phyloP scores from a whole-genome alignment of 192 early-diverging fungal genomes.

The Oehlia diaphana region DNA sequence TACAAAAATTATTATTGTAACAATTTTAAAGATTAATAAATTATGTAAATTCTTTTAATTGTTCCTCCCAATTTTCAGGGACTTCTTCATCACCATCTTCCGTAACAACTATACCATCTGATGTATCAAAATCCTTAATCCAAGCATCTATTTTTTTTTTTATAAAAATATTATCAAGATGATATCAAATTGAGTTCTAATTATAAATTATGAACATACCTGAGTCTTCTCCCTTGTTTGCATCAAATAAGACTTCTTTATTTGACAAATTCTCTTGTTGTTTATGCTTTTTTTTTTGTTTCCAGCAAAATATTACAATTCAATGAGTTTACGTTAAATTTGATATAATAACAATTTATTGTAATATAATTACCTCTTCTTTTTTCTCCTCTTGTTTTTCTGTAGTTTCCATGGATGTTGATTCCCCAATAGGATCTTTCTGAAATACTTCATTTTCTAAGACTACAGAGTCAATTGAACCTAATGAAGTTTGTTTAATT shows the following conservation, averaged over 20 bases:
- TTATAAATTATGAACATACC: constrained; percentile 29
- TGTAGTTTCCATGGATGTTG: not conserved
- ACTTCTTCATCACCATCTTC: constrained; percentile 43
- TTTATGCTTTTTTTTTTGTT: not conserved
- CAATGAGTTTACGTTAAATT: not conserved
- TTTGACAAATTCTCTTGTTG: not conserved
- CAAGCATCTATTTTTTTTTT: constrained; percentile 36
- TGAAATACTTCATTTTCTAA: constrained; percentile 26
- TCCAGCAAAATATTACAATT: not conserved
- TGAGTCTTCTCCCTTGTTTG: constrained; percentile 41
- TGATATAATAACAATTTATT: not conserved
- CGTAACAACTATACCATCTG: constrained; percentile 11
- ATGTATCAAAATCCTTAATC: constrained; percentile 39
- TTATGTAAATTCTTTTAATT: constrained; percentile 35
- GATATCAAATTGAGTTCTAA: not conserved
- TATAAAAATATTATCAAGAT: constrained; percentile 11
- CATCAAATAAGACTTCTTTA: constrained; percentile 40
- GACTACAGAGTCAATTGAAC: constrained; percentile 29
- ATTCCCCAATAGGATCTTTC: constrained; percentile 18
- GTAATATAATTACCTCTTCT: not conserved
- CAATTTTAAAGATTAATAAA: not conserved
- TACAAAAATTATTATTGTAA: too few relatives aligned
- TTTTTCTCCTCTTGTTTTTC: not conserved
- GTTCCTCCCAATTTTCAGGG: constrained; percentile 43
- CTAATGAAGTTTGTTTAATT: constrained; percentile 52